Percentiles rank a stretch among this genome's conserved stretches.
Conservation (phyloP, 805 yeast genomes). For the Diddensiella caesifluorescens region DNA sequence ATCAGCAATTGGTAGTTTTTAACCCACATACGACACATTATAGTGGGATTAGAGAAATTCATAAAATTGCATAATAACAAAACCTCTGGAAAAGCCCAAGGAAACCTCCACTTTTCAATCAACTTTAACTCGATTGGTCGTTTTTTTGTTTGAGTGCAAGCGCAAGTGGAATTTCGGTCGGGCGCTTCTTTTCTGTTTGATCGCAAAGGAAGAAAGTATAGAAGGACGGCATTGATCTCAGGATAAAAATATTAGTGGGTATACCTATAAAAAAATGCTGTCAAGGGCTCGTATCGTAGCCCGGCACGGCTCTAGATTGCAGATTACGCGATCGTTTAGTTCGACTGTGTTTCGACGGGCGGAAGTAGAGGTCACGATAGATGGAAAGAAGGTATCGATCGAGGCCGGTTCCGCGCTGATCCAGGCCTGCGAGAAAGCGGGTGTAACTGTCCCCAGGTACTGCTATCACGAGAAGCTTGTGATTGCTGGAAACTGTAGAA, state of each 20-base stretch:
- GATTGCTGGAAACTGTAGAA: constrained; percentile 88
- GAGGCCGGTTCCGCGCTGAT: constrained; percentile 85
- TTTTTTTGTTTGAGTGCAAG: no score
- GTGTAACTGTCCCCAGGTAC: constrained; percentile 81
- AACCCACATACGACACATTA: no score
- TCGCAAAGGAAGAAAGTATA: no score
- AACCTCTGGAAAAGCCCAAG: no score
- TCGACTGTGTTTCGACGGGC: constrained; percentile 36
- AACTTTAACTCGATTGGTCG: no score
- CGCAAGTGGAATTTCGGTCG: no score
- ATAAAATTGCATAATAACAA: no score
- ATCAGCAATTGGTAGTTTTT: not conserved
- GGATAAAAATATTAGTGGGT: no score
- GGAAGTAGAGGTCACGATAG: constrained; percentile 53
- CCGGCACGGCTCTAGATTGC: constrained; percentile 1
- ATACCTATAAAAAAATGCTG: not conserved
- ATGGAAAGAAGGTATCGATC: constrained; percentile 68
- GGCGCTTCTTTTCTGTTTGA: no score
- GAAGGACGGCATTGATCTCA: no score
- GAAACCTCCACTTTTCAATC: no score
- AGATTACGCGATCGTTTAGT: constrained; percentile 30
- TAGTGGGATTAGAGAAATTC: no score
- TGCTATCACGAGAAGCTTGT: constrained; percentile 90
- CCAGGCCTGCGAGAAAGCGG: constrained; percentile 90
- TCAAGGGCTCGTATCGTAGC: constrained; percentile 3